phyloP scores from a whole-genome alignment of 371 early-diverging fungal species.

The Syncephalastrum monosporum region DNA sequence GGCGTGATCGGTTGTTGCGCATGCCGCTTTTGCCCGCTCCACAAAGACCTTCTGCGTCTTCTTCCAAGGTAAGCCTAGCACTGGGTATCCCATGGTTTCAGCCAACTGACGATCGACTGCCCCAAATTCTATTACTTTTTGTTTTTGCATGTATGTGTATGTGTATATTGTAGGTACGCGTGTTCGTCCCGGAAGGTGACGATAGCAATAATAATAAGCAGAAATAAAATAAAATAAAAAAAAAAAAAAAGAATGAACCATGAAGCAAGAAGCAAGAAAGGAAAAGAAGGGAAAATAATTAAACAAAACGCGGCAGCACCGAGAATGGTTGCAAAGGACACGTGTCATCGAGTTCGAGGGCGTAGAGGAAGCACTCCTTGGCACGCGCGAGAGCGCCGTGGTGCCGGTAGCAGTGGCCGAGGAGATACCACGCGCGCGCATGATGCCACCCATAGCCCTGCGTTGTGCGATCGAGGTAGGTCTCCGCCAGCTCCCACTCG shows the following conservation, averaged over 20 bases:
- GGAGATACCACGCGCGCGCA: slow-evolving; percentile 32
- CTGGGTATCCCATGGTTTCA: no score
- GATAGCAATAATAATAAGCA: no score
- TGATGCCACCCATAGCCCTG: slow-evolving; percentile 33
- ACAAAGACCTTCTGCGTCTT: no score
- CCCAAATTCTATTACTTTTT: no score
- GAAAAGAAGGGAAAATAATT: slow-evolving; percentile 13
- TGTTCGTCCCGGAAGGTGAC: no score
- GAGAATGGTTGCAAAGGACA: slow-evolving; percentile 21
- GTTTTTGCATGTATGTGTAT: no score
- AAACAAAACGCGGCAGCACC: slow-evolving; percentile 32
- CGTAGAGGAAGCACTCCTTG: slow-evolving; percentile 31
- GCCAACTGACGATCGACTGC: no score
- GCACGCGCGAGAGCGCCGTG: slow-evolving; percentile 25
- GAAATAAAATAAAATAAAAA: no score
- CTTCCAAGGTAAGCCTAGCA: no score
- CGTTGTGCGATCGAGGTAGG: slow-evolving; percentile 17
- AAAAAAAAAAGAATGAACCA: no score
- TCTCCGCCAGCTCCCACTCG: slow-evolving; percentile 35
- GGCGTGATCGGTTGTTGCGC: slow-evolving; percentile 16
- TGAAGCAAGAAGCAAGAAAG: not conserved
- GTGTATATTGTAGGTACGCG: no score
- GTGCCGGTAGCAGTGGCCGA: slow-evolving; percentile 24
- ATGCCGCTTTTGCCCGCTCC: slow-evolving; percentile 15
- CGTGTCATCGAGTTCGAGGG: slow-evolving; percentile 31